phyloP scores from a whole-genome alignment of 2,329 filamentous ascomycete genomes.

The Aspergillus sp. region DNA sequence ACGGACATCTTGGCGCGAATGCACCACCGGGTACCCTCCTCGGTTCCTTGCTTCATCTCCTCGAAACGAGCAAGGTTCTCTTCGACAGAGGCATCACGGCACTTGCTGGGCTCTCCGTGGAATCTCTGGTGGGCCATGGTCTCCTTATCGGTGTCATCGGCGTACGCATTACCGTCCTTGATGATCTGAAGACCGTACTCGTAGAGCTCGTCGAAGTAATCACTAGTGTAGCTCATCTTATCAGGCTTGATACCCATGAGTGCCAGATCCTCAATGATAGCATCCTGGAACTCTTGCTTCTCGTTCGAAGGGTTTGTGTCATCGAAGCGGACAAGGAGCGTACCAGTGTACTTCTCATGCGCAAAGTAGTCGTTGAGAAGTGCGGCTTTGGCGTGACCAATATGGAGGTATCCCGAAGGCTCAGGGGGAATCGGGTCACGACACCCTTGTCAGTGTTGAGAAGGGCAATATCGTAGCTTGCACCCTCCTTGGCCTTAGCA shows the following conservation, averaged over 20 bases:
- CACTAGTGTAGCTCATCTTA: slow-evolving; percentile 80
- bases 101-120: slow-evolving; percentile 75
- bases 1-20: slow-evolving; percentile 92
- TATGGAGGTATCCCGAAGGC: slow-evolving; percentile 93
- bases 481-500: slow-evolving; percentile 69
- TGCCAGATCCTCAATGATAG: slow-evolving; percentile 85
- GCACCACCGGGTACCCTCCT: slow-evolving; percentile 78
- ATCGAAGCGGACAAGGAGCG: slow-evolving; percentile 86
- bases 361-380: slow-evolving; percentile 96
- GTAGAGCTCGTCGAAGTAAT: slow-evolving; percentile 92
- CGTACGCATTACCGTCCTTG: slow-evolving; percentile 81
- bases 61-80: slow-evolving; percentile 83
- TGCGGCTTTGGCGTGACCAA: slow-evolving; percentile 91
- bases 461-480: slow-evolving; percentile 83
- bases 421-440: slow-evolving; percentile 91
- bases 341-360: slow-evolving; percentile 87
- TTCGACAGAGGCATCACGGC: slow-evolving; percentile 72
- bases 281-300: slow-evolving; percentile 92
- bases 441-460: slow-evolving; percentile 83
- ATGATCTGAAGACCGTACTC: slow-evolving; percentile 80
- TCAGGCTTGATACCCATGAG: slow-evolving; percentile 92
- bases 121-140: slow-evolving; percentile 81
- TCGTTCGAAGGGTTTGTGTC: slow-evolving; percentile 98
- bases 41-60: slow-evolving; percentile 84
- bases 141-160: slow-evolving; percentile 88